Percentiles rank a stretch among this genome's conserved stretches.
Conservation (phyloP, 345 rosid species). For the Jatropha curcas region DNA sequence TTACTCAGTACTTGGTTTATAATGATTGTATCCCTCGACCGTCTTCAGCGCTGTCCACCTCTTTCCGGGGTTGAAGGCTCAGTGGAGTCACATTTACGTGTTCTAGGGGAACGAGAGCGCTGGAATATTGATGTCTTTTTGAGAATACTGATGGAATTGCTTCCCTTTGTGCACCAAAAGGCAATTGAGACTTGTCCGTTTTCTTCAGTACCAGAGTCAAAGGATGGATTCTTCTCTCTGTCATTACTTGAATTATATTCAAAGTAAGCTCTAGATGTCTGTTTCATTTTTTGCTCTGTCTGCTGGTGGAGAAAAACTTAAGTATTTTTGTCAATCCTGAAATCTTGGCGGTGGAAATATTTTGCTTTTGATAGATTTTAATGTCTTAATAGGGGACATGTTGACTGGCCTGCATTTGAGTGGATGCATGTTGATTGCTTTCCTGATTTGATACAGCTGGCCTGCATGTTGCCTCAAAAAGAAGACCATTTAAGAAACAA, state of each 20-base stretch:
- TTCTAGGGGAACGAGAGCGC: slow-evolving; percentile 89
- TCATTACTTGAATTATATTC: slow-evolving; percentile 71
- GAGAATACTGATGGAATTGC: slow-evolving; percentile 75
- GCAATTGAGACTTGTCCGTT: slow-evolving; percentile 84
- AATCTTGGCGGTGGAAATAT: slow-evolving; percentile 15
- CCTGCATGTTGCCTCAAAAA: slow-evolving; percentile 79
- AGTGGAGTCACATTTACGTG: slow-evolving; percentile 81
- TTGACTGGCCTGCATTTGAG: slow-evolving; percentile 87
- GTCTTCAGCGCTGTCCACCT: slow-evolving; percentile 80
- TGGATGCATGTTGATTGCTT: slow-evolving; percentile 96
- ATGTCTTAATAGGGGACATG: slow-evolving; percentile 56
- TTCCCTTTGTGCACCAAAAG: slow-evolving; percentile 68
- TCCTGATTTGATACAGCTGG: slow-evolving; percentile 72
- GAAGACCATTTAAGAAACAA: slow-evolving; percentile 87
- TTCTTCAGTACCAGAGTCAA: slow-evolving; percentile 49
- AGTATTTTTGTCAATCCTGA: background rate
- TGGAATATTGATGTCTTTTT: slow-evolving; percentile 90
- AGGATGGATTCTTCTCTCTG: slow-evolving; percentile 48
- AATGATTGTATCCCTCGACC: slow-evolving; percentile 13
- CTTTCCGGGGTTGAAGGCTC: slow-evolving; percentile 97
- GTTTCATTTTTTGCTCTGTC: background rate
- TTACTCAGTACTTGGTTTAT: background rate
- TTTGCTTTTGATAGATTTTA: slow-evolving; percentile 19
- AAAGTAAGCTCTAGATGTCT: slow-evolving; percentile 42
- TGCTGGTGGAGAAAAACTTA: slow-evolving; percentile 9